Base-by-base conservation (phyloP, 371 early-diverging fungal species). In the Coemansia sp. region DNA sequence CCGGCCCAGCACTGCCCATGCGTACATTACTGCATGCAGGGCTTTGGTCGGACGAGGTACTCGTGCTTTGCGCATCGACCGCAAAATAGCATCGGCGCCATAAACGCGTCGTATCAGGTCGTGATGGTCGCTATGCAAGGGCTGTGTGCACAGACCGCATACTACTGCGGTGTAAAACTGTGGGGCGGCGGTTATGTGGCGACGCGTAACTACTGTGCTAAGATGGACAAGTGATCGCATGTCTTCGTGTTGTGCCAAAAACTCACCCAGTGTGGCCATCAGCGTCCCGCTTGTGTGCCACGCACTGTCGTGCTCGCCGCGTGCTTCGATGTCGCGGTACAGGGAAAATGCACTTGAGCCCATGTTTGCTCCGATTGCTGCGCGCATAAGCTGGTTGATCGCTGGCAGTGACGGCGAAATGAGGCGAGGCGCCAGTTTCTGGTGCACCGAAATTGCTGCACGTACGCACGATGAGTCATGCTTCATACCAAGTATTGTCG, bases 121-220 rank as follows among this genome's bases (percentile, higher is more conserved):
- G 24, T 32, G 58, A 19, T 21, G 12, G 13, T 12, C n/a, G 24
- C 17, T 40, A 29, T 9, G 23, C 3, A 12, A 6, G 24, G 24
- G 53, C 24, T 13, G 53, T 11, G 53, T 24, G 3, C 12, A n/a
- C 26, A 73, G 66, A 6, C 70, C 71, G 29, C 65, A 44, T n/a
- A 73, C 57, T 19, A 73, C 56, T 0, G 73, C 65, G 11, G 73
- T 46, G 53, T 73, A 73, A 44, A 70, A 70, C 12, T 26, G 53
- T n/a, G 53, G 12, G 3, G 58, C 40, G 13, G 53, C 28, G 4
- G 6, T 12, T 6, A 70, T 11, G 4, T 56, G 62, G 6, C 26
- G 13, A 8, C 65, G 49, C 4, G 57, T 56, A 1, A 51, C 58
- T 2, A 17, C 57, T 12, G 9, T 15, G 9, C 58, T 41, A 32